phyloP scores from a whole-genome alignment of 2,329 filamentous ascomycete genomes.

The Lithohypha guttulata region DNA sequence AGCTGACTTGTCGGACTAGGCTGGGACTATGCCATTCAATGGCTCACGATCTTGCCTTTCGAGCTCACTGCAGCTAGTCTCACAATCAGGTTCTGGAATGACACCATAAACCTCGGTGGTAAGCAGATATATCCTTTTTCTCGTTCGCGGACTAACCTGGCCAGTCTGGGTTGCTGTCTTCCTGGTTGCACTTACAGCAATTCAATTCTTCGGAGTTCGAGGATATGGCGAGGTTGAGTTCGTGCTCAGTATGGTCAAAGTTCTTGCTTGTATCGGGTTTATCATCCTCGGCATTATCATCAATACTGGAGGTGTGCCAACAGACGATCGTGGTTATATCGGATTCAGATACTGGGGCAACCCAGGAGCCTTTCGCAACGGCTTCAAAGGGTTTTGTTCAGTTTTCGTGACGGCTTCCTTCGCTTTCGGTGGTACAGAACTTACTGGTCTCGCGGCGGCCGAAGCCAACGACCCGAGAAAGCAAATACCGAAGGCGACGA shows the following conservation, averaged over 20 bases:
- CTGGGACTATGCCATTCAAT: conserved; percentile 87
- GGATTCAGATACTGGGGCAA: conserved; percentile 63
- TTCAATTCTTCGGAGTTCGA: conserved; percentile 81
- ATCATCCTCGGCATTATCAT: conserved; percentile 80
- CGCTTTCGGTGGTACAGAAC: conserved; percentile 51
- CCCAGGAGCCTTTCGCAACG: conserved; percentile 49
- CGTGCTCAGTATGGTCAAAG: conserved; percentile 74
- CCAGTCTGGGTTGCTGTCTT: conserved; percentile 82
- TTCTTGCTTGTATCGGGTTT: conserved; percentile 76
- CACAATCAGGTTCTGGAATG: conserved; percentile 29
- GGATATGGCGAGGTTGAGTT: conserved; percentile 88
- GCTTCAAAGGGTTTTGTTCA: conserved; percentile 54
- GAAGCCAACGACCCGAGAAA: conserved; percentile 51
- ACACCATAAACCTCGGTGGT: conserved; percentile 46
- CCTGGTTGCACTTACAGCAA: conserved; percentile 59
- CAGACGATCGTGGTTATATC: conserved; percentile 56
- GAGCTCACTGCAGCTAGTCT: conserved; percentile 81
- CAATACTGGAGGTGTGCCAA: conserved; percentile 66
- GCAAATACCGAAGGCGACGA: conserved; percentile 72
- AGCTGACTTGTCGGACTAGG: conserved; percentile 62
- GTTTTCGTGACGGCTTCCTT: conserved; percentile 56
- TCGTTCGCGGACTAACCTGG: no score
- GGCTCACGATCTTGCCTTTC: conserved; percentile 71
- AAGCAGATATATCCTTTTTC: no score
- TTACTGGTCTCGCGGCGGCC: conserved; percentile 50